Evolutionary conservation across 257 asterid genomes (phyloP), one percentile per base, ranked within the genome.

Genomic region (Ilex asprella): DNA sequence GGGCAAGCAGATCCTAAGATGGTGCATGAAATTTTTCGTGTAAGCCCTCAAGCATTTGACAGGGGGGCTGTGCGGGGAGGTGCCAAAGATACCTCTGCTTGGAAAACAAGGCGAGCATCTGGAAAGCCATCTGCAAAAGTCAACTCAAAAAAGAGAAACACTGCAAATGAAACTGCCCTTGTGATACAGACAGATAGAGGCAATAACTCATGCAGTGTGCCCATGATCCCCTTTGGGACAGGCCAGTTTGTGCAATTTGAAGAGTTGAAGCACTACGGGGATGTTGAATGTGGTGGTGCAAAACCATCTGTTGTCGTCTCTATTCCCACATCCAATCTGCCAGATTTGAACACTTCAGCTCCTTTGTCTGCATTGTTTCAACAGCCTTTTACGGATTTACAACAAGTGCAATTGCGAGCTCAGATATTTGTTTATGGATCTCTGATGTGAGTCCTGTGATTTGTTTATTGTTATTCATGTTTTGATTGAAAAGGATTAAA

Each of bases 341-440:
- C 96, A 67, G 97, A 89, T 86, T 83, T 85, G 70, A 89, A 89
- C 76, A 75, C 89, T 31, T 78, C 94, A 43, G 73, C 86, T 70
- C 71, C 84, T 60, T 55, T 84, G 53, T 76, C 95, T n/a, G 64
- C 71, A 55, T 72, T 77, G 67, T 87, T 84, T 72, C 94, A 73
- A 64, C 99, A 89, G 75, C 97, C 99, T 76, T 89, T 93, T 70
- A 84, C 97, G 30, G 99, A 87, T 79, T 67, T 79, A 63, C 99
- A 93, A 69, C 99, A 93, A 90, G 84, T 89, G 76, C 97, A 93
- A 72, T 77, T 93, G 39, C 92, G 99, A 54, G 99, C 99, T 7
- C 99, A 93, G 66, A 93, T 93, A 71, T 84, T 89, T 74, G 97
- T 93, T 63, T 93, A 93, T 79, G 99, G 99, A 62, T 87, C 97